Base-by-base conservation (phyloP, 306 rosid species). In the barrel medic (Medicago truncatula) region DNA sequence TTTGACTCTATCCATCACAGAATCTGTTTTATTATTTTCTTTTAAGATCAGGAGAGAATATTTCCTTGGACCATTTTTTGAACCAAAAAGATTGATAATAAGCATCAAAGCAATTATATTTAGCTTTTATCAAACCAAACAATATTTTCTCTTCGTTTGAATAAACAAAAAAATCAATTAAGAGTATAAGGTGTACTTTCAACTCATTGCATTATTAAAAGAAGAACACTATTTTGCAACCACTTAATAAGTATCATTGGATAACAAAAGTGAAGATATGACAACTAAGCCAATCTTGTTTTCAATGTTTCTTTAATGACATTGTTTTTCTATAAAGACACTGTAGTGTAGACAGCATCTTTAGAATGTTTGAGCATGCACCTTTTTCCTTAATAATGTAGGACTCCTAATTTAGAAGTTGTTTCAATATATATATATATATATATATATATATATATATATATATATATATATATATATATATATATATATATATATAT, bases 201-300 rank as follows among this genome's bases (percentile, higher is more conserved):
- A 50, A 15, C 9, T 10, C 21, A 50, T 5, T 50, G 2, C 4
- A 54, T 54, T 54, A 54, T 8, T 54, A 8, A 56, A 56, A 56
- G 31, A 56, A 8, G 14, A 56, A 56, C 5, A 53, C 11, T 16
- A 16, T 14, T 13, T 47, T 78, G 44, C 41, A 60, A 60, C 44
- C 71, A 71, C 38, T 39, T 8, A 6, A 23, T 67, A 61, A 43
- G 54, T 46, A 21, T 41, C n/a, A 56, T 73, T 38, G 38, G 16
- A 58, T 15, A 0, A 58, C 40, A 44, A 44, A 59, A 62, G 76
- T 7, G 13, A 70, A 62, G 77, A 75, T 75, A 15, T 75, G 84
- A 81, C 84, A 81, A 75, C 84, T 41, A 75, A 62, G 44, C 62
- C 47, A 70, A 76, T 81, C 69, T 47, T 70, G 4, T 9, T 56